Evolutionary conservation across 768 basidiomycete genomes (phyloP), one percentile per base, ranked within the genome.

Genomic region (Russula brevipes): DNA sequence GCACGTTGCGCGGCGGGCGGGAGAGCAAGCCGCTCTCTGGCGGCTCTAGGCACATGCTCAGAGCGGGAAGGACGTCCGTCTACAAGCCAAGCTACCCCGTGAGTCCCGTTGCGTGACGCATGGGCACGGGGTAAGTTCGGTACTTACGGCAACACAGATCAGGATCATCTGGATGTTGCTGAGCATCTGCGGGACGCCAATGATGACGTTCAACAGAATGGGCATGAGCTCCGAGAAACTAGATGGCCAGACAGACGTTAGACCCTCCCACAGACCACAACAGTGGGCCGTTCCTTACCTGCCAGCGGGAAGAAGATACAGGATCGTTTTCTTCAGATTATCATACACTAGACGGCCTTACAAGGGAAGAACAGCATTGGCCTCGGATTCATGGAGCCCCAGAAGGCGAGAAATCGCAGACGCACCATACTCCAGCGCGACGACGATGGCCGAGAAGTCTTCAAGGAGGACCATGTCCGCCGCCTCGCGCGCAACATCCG

Each of bases 151-250:
- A 19, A 82, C 80, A 65, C 83, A 85, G 51, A 85, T 82, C 65
- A 84, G 67, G 57, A 77, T 77, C 76, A 79, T 74, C 68, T 79
- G 78, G 19, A 80, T 70, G 57, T 72, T 75, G 50, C 76, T 77
- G 11, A 80, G 73, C 56, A 75, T 72, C 61, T 79, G 78, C 2
- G 79, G 79, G 3, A 80, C 69, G 59, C 79, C 79, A 45, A 77
- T 67, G 44, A 77, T 62, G 54, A 82, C 75, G 64, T 81, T 83
- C 56, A 82, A 69, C 7, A 86, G 49, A 58, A 86, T 80, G 2
- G 84, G 83, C 78, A 85, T 82, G 50, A 85, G 75, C 67, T 85
- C 85, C 7, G 82, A 81, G 74, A 84, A 86, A 66, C 80, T 80
- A 39, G 58, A 66, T 45, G 52, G 12, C 38, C 51, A 2, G 0